These are phyloP conservation scores for Carex myosuroides DNA, from an alignment of 176 grass and related monocot species.

Conservation along the genomic window DNA sequence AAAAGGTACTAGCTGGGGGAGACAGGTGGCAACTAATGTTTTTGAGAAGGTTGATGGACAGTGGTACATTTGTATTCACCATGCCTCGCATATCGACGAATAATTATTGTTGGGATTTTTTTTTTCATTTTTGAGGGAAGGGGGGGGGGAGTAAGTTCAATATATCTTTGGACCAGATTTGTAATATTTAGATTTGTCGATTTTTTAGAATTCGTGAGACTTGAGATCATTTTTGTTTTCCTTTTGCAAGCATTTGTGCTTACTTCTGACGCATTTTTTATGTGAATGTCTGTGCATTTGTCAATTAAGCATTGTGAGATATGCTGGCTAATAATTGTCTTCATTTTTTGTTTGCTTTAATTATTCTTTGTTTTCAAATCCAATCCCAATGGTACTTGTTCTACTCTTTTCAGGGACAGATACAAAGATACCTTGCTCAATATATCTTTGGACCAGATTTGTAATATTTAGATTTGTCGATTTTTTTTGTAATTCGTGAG, in stretches of 20 bases:
- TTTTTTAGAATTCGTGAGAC: background rate
- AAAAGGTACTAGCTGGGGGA: slow-evolving; percentile 74
- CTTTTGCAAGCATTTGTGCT: background rate
- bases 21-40: slow-evolving; percentile 71
- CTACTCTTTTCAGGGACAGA: too few species aligned
- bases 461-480: background rate
- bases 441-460: background rate
- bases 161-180: background rate
- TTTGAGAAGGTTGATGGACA: slow-evolving; percentile 65
- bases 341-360: too few species aligned
- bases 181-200: background rate
- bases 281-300: background rate
- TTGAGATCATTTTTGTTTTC: background rate
- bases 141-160: background rate
- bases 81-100: slow-evolving; percentile 66
- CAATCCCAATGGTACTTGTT: too few species aligned
- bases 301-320: too few species aligned
- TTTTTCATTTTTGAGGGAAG: background rate
- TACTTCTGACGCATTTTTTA: background rate
- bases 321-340: too few species aligned
- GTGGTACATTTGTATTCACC: slow-evolving; percentile 81
- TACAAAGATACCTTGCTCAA: too few species aligned
- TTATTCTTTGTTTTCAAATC: too few species aligned
- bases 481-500: background rate
- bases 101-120: slow-evolving; percentile 14